Percentiles rank a stretch among this genome's conserved stretches.
phyloP scores from a whole-genome alignment of 768 basidiomycete genomes.

The Termitomyces titanicus region DNA sequence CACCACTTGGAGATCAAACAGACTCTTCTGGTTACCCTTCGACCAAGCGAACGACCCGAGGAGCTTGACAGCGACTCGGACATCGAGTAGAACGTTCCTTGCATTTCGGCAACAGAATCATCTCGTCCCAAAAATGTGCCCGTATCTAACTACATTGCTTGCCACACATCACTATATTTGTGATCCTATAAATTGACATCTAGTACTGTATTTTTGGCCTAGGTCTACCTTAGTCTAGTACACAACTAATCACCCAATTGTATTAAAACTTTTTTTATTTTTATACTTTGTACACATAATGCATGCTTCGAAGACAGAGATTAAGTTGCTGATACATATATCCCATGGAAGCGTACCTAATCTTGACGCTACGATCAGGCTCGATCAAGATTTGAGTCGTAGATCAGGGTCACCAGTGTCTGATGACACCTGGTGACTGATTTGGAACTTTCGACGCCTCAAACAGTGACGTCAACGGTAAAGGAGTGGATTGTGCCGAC shows the following conservation, averaged over 20 bases:
- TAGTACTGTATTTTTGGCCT: slow-evolving; percentile 12
- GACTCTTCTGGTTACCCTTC: slow-evolving; percentile 42
- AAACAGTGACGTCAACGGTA: slow-evolving; percentile 15
- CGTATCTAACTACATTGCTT: not conserved
- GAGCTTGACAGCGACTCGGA: slow-evolving; percentile 36
- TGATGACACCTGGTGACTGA: not conserved
- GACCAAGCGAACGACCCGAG: slow-evolving; percentile 33
- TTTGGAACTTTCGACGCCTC: slow-evolving; percentile 7
- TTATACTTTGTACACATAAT: slow-evolving; percentile 2
- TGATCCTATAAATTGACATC: not conserved
- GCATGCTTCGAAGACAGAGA: slow-evolving; percentile 6
- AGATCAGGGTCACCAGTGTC: slow-evolving; percentile 25
- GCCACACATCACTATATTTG: not conserved
- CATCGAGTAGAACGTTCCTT: slow-evolving; percentile 26
- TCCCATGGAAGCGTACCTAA: slow-evolving; percentile 7
- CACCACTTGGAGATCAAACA: slow-evolving; percentile 48
- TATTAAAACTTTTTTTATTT: slow-evolving; percentile 3
- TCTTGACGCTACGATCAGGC: slow-evolving; percentile 15
- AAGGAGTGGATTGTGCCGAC: not conserved
- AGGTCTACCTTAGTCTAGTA: not conserved
- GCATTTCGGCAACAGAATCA: not conserved
- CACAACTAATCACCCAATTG: slow-evolving; percentile 4
- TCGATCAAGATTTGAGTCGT: slow-evolving; percentile 16
- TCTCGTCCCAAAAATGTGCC: not conserved
- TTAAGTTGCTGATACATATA: slow-evolving; percentile 11